These are phyloP conservation scores for Sapria himalayana DNA, from an alignment of 345 rosid genomes.

Conservation along the genomic window DNA sequence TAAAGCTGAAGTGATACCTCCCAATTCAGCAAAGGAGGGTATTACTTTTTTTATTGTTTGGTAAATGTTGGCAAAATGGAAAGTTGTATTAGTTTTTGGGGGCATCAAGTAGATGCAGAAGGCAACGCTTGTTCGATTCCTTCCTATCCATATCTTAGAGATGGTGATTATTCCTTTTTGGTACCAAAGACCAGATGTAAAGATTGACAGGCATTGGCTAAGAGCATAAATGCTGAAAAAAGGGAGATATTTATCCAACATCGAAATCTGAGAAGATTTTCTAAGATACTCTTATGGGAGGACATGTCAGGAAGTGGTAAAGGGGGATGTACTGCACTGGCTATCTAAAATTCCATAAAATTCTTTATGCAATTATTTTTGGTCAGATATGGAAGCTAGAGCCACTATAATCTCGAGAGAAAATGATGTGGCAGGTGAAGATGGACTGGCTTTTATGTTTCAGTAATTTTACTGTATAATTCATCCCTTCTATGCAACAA, in stretches of 20 bases:
- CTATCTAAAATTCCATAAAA: slow-evolving; percentile 92
- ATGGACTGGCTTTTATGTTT: slow-evolving; percentile 86
- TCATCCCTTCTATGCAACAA: slow-evolving; percentile 76
- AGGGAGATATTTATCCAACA: too few species aligned
- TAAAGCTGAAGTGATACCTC: too few species aligned
- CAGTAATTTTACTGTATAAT: slow-evolving; percentile 82
- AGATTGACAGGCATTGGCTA: slow-evolving; percentile 10
- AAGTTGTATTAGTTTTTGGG: slow-evolving; percentile 70
- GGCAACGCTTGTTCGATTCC: slow-evolving; percentile 46
- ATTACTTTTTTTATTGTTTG: too few species aligned
- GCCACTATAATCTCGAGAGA: slow-evolving; percentile 64
- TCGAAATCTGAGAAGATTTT: too few species aligned
- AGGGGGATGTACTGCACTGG: slow-evolving; percentile 95
- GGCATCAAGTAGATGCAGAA: slow-evolving; percentile 40
- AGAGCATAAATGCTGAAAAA: slow-evolving; percentile 13
- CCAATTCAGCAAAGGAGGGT: too few species aligned
- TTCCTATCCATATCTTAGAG: slow-evolving; percentile 29
- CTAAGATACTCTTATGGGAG: slow-evolving; percentile 86
- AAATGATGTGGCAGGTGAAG: slow-evolving; percentile 84
- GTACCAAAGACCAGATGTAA: slow-evolving; percentile 12
- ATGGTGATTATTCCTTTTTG: slow-evolving; percentile 29
- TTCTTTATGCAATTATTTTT: slow-evolving; percentile 59
- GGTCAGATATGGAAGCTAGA: slow-evolving; percentile 93
- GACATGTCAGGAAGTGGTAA: slow-evolving; percentile 99
- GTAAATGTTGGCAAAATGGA: slow-evolving; percentile 92